Conservation (phyloP, 2,329 filamentous ascomycete genomes). For the Mycosphaerelloides madeirae region DNA sequence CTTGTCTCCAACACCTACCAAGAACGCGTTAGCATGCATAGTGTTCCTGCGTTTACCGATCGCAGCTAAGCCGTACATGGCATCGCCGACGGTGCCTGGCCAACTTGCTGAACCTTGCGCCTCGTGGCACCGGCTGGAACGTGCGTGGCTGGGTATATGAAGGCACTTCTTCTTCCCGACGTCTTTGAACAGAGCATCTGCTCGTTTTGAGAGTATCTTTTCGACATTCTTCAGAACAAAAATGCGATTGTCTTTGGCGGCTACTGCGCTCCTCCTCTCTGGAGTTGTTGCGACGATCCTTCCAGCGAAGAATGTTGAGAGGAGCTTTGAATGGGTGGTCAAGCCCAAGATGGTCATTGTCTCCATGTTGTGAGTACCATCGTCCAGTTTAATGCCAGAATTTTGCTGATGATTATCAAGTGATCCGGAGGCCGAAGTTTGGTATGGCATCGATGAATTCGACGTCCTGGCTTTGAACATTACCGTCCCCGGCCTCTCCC, state of each 20-base stretch:
- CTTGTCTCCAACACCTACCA: slow-evolving; percentile 1
- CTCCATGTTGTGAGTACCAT: slow-evolving; percentile 48
- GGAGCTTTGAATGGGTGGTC: slow-evolving; percentile 32
- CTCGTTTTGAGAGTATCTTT: too few relatives aligned
- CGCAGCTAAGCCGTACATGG: too few relatives aligned
- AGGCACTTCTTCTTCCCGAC: too few relatives aligned
- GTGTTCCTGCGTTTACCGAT: neutral
- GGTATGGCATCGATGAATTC: slow-evolving; percentile 31
- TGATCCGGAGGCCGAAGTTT: slow-evolving; percentile 46
- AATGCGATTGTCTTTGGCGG: slow-evolving; percentile 1
- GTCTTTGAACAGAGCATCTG: too few relatives aligned
- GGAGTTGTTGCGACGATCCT: slow-evolving; percentile 12
- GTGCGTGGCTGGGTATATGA: too few relatives aligned
- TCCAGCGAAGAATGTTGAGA: slow-evolving; percentile 3
- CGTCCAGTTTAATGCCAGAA: too few relatives aligned
- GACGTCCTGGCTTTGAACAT: slow-evolving; percentile 33
- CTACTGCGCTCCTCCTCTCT: slow-evolving; percentile 3
- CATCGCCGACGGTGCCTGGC: too few relatives aligned
- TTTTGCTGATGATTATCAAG: slow-evolving; percentile 1
- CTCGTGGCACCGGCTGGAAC: too few relatives aligned
- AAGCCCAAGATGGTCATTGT: slow-evolving; percentile 60
- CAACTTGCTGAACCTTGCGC: too few relatives aligned
- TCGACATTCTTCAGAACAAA: neutral
- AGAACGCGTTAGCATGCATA: neutral
- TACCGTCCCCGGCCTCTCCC: slow-evolving; percentile 31